phyloP scores from a whole-genome alignment of 2,329 filamentous ascomycete genomes.

The Penicillium digitatum region DNA sequence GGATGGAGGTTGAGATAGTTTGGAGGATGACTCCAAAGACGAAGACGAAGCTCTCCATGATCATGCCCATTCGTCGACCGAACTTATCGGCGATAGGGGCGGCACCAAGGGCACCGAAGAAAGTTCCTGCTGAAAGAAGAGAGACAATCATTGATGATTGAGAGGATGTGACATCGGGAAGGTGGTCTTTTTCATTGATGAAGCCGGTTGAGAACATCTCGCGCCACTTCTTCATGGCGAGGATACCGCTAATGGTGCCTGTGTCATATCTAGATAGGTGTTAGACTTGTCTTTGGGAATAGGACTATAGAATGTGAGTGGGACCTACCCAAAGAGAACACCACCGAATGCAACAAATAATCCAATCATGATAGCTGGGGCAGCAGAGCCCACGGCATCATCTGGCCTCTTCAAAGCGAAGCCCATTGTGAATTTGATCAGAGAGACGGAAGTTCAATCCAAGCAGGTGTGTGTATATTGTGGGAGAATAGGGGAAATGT shows the following conservation, averaged over 20 bases:
- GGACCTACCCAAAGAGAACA: constrained; percentile 53
- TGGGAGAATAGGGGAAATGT: background rate
- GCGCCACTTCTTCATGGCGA: constrained; percentile 48
- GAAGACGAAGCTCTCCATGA: constrained; percentile 31
- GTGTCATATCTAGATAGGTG: constrained; percentile 46
- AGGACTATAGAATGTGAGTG: background rate
- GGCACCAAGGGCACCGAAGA: constrained; percentile 54
- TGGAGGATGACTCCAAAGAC: constrained; percentile 34
- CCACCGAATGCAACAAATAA: constrained; percentile 58
- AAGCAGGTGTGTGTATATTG: background rate
- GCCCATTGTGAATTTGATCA: constrained; percentile 33
- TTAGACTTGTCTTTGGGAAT: background rate
- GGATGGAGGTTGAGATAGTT: constrained; percentile 28
- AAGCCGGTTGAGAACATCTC: constrained; percentile 34
- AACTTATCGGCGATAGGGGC: constrained; percentile 34
- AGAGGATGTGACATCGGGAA: constrained; percentile 53
- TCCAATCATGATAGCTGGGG: constrained; percentile 53
- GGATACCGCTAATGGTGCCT: constrained; percentile 52
- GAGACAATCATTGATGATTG: constrained; percentile 16
- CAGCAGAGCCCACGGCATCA: constrained; percentile 45
- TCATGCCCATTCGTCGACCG: constrained; percentile 42
- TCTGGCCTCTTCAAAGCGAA: constrained; percentile 45
- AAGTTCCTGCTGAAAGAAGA: constrained; percentile 63
- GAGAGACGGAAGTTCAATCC: background rate
- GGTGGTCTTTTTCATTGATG: constrained; percentile 35